Percentiles rank a stretch among this genome's conserved stretches.
Conservation (phyloP, 768 basidiomycete species). For the Suillus ampliporus region DNA sequence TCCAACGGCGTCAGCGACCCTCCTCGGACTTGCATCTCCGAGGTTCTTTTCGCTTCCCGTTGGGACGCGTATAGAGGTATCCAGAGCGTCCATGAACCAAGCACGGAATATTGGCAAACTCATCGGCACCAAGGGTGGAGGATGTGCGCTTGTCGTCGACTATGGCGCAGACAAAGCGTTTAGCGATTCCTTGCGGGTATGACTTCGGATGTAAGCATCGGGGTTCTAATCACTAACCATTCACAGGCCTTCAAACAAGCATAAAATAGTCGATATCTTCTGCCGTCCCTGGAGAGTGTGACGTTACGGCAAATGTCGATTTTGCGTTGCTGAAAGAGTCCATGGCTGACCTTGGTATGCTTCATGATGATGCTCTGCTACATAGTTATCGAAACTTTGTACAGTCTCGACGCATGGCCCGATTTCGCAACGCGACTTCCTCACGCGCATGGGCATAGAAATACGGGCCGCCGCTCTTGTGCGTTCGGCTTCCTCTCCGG, state of each 20-base stretch:
- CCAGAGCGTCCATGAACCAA: constrained; percentile 68
- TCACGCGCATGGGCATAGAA: constrained; percentile 76
- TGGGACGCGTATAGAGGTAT: constrained; percentile 83
- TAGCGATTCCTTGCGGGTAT: constrained; percentile 80
- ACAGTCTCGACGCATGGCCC: constrained; percentile 52
- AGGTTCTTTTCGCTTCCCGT: constrained; percentile 72
- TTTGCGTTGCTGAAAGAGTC: constrained; percentile 89
- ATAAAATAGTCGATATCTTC: constrained; percentile 86
- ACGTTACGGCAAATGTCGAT: constrained; percentile 97
- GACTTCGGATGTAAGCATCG: constrained; percentile 34
- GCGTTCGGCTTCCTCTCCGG: constrained; percentile 52
- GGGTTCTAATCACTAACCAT: neutral
- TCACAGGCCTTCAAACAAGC: constrained; percentile 86
- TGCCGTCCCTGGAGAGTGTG: constrained; percentile 84
- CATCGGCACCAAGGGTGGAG: constrained; percentile 45
- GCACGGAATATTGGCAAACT: constrained; percentile 73
- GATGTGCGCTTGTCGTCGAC: constrained; percentile 84
- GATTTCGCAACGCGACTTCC: constrained; percentile 48
- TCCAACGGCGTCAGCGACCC: constrained; percentile 55
- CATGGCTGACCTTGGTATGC: constrained; percentile 65
- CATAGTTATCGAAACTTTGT: constrained; percentile 15
- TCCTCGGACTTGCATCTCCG: constrained; percentile 68
- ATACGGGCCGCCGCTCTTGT: constrained; percentile 68
- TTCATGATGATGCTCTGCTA: neutral
- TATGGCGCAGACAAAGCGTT: constrained; percentile 81